phyloP scores from a whole-genome alignment of 495 filamentous ascomycete species.

The Emericellopsis terricola region DNA sequence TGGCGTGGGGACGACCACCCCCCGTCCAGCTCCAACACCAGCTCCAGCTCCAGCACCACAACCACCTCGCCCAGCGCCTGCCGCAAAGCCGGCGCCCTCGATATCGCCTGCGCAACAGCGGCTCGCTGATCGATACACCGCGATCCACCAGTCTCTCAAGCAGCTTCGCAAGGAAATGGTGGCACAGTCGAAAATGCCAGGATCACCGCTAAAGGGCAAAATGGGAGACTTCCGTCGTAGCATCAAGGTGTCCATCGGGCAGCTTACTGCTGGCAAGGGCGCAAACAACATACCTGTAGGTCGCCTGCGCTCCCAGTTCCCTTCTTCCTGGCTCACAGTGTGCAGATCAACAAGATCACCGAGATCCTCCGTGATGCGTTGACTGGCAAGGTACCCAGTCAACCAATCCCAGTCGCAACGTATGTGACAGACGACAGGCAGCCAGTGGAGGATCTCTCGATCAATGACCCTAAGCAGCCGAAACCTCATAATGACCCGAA shows the following conservation, averaged over 20 bases:
- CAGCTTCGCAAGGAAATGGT: constrained; percentile 39
- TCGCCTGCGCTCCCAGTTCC: background rate
- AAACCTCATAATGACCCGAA: constrained; percentile 32
- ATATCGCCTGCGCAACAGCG: constrained; percentile 3
- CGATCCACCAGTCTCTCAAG: constrained; percentile 60
- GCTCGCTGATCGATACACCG: constrained; percentile 37
- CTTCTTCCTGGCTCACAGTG: no score
- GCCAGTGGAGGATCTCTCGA: constrained; percentile 30
- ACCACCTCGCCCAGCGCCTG: constrained; percentile 5
- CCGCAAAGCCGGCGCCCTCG: background rate
- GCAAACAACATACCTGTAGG: constrained; percentile 42
- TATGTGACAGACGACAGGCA: constrained; percentile 43
- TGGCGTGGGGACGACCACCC: background rate
- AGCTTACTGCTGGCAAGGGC: constrained; percentile 45
- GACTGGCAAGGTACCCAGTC: constrained; percentile 24
- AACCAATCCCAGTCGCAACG: constrained; percentile 43
- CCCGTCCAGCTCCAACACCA: background rate
- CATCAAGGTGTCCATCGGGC: constrained; percentile 53
- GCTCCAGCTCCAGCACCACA: background rate
- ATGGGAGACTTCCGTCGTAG: constrained; percentile 62
- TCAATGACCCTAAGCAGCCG: no score
- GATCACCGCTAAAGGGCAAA: constrained; percentile 32
- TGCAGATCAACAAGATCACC: constrained; percentile 17
- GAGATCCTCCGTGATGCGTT: constrained; percentile 29
- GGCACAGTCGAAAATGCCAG: constrained; percentile 25